These are phyloP conservation scores for Paramecium octaurelia DNA, from an alignment of 73 alveolate genomes.

Conservation along the genomic window DNA sequence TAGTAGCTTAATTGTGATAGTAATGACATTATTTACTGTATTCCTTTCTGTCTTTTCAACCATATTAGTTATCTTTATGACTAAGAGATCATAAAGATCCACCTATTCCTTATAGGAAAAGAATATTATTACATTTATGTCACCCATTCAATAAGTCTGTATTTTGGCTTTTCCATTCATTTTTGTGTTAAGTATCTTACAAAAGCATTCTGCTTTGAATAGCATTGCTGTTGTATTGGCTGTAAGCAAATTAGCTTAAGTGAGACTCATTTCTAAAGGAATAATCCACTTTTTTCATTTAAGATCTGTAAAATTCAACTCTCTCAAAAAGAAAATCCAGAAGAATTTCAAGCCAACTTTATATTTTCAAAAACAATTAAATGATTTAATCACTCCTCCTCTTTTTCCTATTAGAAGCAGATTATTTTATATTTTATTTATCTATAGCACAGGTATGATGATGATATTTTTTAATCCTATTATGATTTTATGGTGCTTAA, in stretches of 20 bases:
- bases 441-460: constrained; percentile 12
- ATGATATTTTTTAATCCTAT: constrained; percentile 25
- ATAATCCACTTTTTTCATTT: not conserved
- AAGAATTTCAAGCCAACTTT: not conserved
- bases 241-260: not conserved
- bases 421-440: not conserved
- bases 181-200: not conserved
- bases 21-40: not conserved
- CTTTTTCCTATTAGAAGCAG: constrained; percentile 38
- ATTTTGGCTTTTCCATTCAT: constrained; percentile 1
- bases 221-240: not conserved
- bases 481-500: not conserved
- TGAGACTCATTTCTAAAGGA: not conserved
- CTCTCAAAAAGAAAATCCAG: not conserved
- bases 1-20: not conserved
- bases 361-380: not conserved
- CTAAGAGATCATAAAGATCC: not conserved
- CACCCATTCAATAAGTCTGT: constrained; percentile 27
- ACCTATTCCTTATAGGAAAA: constrained; percentile 19
- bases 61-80: not conserved
- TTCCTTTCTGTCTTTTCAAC: not conserved
- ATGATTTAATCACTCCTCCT: constrained; percentile 4
- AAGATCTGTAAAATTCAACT: not conserved
- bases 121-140: constrained; percentile 16
- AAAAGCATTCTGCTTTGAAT: not conserved